phyloP scores from a whole-genome alignment of 2,329 filamentous ascomycete genomes.

The Ascosphaera acerosa region DNA sequence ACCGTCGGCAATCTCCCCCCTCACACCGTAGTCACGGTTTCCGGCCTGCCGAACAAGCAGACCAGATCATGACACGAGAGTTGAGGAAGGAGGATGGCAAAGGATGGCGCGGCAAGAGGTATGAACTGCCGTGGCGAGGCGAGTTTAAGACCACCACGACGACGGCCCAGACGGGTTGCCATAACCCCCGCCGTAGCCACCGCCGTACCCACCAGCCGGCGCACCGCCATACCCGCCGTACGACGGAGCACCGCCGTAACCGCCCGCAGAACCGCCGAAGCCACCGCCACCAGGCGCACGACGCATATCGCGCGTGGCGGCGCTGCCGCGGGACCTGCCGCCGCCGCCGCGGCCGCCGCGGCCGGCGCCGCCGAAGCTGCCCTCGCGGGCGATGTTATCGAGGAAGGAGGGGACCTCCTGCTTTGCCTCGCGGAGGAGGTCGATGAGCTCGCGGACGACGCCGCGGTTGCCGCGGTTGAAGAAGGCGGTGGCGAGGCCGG shows the following conservation, averaged over 20 bases:
- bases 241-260: constrained; percentile 11
- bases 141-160: constrained; percentile 30
- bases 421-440: constrained; percentile 54
- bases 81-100: no score
- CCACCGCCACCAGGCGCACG: constrained; percentile 36
- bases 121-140: no score
- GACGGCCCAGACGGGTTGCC: constrained; percentile 25
- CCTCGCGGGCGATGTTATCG: constrained; percentile 76
- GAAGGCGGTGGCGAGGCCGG: constrained; percentile 68
- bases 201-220: constrained; percentile 6
- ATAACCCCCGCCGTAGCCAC: constrained; percentile 10
- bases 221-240: constrained; percentile 11
- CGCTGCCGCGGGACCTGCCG: constrained; percentile 36
- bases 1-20: no score
- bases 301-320: constrained; percentile 70
- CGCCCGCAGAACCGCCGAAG: constrained; percentile 13
- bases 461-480: constrained; percentile 51
- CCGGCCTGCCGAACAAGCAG: no score
- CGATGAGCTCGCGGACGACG: constrained; percentile 46
- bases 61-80: no score
- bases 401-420: constrained; percentile 70
- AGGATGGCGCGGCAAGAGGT: no score
- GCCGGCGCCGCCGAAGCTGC: constrained; percentile 52
- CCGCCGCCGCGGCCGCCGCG: constrained; percentile 43
- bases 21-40: no score